These are phyloP conservation scores for Candida patagonica DNA, from an alignment of 805 yeast species.

Conservation along the genomic window DNA sequence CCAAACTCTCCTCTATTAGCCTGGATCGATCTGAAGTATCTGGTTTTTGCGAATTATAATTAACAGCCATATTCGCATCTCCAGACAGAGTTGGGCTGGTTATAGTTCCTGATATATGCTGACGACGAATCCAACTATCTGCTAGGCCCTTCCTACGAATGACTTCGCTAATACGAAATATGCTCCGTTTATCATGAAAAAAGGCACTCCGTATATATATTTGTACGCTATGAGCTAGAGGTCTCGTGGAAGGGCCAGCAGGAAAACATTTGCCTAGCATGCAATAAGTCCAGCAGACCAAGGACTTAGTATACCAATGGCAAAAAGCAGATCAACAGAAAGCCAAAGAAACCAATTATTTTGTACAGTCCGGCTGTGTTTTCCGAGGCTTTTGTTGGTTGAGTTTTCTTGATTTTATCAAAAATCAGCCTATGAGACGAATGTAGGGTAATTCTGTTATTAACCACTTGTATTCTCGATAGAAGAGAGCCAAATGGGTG, in stretches of 20 bases:
- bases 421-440: too few relatives aligned
- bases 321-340: too few relatives aligned
- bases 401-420: too few relatives aligned
- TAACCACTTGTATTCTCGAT: too few relatives aligned
- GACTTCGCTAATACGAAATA: not conserved
- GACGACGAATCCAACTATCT: not conserved
- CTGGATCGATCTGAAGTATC: not conserved
- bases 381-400: too few relatives aligned
- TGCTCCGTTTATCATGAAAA: not conserved
- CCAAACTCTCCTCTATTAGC: not conserved
- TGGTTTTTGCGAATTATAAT: not conserved
- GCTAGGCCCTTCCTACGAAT: not conserved
- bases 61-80: not conserved
- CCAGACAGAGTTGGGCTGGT: too few relatives aligned
- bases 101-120: not conserved
- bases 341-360: not conserved
- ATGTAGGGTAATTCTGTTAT: too few relatives aligned
- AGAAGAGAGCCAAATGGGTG: too few relatives aligned
- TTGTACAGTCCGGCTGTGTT: too few relatives aligned
- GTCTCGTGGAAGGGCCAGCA: not conserved
- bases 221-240: not conserved
- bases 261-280: not conserved
- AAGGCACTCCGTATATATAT: not conserved
- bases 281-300: conserved; percentile 1
- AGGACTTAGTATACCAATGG: not conserved